Evolutionary conservation across 495 filamentous ascomycete species (phyloP), one percentile per base, ranked within the genome.

Genomic region (Pyrenula aspistea): DNA sequence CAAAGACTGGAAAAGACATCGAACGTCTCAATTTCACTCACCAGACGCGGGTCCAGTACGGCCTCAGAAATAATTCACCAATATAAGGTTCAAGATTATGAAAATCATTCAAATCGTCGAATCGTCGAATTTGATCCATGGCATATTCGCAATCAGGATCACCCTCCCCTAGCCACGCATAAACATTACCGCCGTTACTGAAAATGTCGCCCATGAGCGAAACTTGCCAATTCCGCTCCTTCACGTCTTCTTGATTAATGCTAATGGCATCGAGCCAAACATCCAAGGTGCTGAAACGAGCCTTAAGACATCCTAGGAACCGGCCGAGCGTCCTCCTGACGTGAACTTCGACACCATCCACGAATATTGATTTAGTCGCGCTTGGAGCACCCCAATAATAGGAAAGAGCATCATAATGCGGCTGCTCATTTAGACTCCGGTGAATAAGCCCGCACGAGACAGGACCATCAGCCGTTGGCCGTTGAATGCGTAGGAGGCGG

Each of bases 371-470:
- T 42, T 42, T 42, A 15, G 31, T 42, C 31, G 4, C 31, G 31
- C 31, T 42, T 15, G 50, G n/a, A 8, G 19, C 22, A 4, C 50
- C 50, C 50, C 50, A 52, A 24, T 21, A 20, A 24, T 52, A 52
- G n/a, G 50, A 52, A 8, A 52, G 50, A 52, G 50, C 50, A 21
- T 52, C 50, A 52, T 52, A 52, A 4, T 52, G 19, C 50, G 22
- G 50, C 19, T 52, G 50, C 10, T 52, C 50, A 52, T 42, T 15
- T 42, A 42, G 31, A 42, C 31, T 42, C 15, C 15, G 4, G 31
- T 42, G 31, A 15, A 42, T 42, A 42, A 42, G 4, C 31, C 15
- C 31, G 15, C 31, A 42, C 8, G 31, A 8, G 31, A 42, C 31
- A 42, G 31, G 31, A 42, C 31, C 31, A 15, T 15, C 31, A 15